Evolutionary conservation across 1,139 yeast species (phyloP).

Genomic region (Zygosaccharomyces sapae): DNA sequence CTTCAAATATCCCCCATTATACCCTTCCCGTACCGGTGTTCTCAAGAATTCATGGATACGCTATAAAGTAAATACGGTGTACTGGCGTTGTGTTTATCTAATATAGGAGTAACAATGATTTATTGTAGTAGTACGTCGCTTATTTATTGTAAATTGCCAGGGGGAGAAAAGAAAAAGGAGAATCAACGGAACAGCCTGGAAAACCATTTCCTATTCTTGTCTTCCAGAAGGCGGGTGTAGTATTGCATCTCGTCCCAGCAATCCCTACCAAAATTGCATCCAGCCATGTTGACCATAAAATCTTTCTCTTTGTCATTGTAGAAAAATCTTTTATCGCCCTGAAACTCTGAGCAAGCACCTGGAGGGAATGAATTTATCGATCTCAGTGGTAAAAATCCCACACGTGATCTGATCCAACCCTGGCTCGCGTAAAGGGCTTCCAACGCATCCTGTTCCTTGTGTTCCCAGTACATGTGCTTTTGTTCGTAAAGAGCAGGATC

Average conservation of each 20-base stretch:
- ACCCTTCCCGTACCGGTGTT: too few relatives aligned
- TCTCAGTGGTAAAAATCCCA: conserved; percentile 82
- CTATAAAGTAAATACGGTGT: too few relatives aligned
- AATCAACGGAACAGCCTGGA: conserved; percentile 22
- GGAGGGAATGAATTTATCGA: conserved; percentile 89
- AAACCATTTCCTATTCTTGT: conserved; percentile 36
- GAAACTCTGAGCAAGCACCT: conserved; percentile 84
- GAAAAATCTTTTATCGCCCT: conserved; percentile 77
- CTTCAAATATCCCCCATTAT: too few relatives aligned
- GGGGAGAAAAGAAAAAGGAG: background rate
- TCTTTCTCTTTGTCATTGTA: conserved; percentile 65
- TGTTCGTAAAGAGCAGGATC: conserved; percentile 96
- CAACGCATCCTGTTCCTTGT: conserved; percentile 93
- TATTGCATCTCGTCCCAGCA: conserved; percentile 97
- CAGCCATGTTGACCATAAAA: conserved; percentile 94
- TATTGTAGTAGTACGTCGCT: too few relatives aligned
- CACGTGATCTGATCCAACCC: conserved; percentile 84
- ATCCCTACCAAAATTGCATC: conserved; percentile 96
- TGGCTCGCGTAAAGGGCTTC: conserved; percentile 74
- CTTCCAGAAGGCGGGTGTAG: conserved; percentile 55
- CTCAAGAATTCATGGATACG: too few relatives aligned
- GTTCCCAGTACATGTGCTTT: conserved; percentile 97
- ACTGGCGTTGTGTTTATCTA: too few relatives aligned
- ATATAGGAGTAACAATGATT: too few relatives aligned
- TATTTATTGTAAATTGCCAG: background rate